Percentiles rank a stretch among this genome's conserved stretches.
These are phyloP conservation scores for Diaporthe helianthi DNA, from an alignment of 2,329 filamentous ascomycete genomes.

Conservation along the genomic window DNA sequence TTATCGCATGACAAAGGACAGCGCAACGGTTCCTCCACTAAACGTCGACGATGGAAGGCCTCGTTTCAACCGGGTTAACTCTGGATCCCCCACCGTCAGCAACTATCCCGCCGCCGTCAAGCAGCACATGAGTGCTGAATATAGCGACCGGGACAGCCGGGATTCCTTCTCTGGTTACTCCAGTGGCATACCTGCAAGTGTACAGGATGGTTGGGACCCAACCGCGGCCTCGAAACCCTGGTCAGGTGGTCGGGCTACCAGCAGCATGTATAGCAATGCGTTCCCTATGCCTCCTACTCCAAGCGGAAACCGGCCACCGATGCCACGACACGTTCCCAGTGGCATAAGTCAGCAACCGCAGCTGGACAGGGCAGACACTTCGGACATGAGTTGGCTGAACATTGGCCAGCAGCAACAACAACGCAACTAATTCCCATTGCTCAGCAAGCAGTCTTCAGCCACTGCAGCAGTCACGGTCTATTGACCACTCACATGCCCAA, in stretches of 20 bases:
- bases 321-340: constrained; percentile 41
- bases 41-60: constrained; percentile 68
- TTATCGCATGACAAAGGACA: constrained; percentile 65
- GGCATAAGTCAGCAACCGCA: constrained; percentile 58
- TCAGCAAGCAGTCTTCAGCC: background rate
- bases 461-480: constrained; percentile 12
- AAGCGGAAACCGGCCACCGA: constrained; percentile 38
- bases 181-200: constrained; percentile 70
- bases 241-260: constrained; percentile 58
- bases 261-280: constrained; percentile 57
- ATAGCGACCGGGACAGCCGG: constrained; percentile 60
- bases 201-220: constrained; percentile 63
- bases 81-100: constrained; percentile 73
- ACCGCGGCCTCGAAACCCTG: constrained; percentile 51
- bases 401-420: constrained; percentile 52
- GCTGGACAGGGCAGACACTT: constrained; percentile 56
- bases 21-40: constrained; percentile 74
- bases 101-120: constrained; percentile 61
- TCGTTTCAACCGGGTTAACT: constrained; percentile 70
- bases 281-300: constrained; percentile 52
- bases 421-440: constrained; percentile 26
- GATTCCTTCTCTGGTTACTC: constrained; percentile 64
- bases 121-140: constrained; percentile 66
- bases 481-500: constrained; percentile 29
- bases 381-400: constrained; percentile 84